Evolutionary conservation across 805 yeast genomes (phyloP).

Genomic region (Komagataella pseudopastoris): DNA sequence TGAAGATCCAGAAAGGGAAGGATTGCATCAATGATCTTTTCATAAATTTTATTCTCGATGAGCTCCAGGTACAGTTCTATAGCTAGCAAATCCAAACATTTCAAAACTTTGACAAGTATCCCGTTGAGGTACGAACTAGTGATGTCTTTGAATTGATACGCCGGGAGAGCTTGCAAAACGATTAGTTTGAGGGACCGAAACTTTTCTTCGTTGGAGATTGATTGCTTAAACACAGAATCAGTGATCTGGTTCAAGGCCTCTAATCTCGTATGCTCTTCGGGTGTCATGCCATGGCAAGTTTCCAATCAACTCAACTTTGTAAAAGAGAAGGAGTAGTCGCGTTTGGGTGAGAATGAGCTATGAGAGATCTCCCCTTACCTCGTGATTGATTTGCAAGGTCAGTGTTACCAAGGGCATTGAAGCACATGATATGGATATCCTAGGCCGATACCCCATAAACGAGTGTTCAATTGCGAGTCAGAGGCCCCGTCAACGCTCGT

Average conservation of each 20-base stretch:
- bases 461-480: background rate
- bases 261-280: background rate
- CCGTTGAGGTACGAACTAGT: background rate
- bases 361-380: no score
- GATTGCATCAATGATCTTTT: background rate
- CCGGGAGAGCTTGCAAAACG: background rate
- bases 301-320: background rate
- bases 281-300: background rate
- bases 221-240: background rate
- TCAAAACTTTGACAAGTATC: background rate
- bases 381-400: no score
- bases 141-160: background rate
- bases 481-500: no score
- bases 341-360: background rate
- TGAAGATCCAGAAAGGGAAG: constrained; percentile 1
- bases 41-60: background rate
- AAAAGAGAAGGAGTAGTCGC: background rate
- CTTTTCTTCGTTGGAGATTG: background rate
- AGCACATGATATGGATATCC: background rate
- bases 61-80: background rate
- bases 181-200: background rate
- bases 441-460: background rate
- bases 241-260: background rate
- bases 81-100: background rate
- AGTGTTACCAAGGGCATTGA: no score